A percentile compares a stretch with the other conserved stretches of the same genome.
Conservation (phyloP, 108 stramenopile species). For the Fistulifera pelliculosa region DNA sequence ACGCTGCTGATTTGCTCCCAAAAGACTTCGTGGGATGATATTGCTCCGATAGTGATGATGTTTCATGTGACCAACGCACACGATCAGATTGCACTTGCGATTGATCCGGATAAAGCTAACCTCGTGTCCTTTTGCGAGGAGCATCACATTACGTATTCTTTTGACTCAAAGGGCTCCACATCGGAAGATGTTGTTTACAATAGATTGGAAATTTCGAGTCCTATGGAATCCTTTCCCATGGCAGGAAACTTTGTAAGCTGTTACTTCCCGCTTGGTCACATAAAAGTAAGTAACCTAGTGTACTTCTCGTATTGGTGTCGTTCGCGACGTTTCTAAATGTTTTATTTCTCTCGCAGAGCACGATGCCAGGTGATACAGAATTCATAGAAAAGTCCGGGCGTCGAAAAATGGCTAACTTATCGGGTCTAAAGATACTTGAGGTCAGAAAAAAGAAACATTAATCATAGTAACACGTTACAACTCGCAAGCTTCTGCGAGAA, state of each 20-base stretch:
- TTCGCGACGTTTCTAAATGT: too few species aligned
- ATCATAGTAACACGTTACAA: too few species aligned
- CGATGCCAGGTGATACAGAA: conserved; percentile 61
- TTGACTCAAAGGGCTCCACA: conserved; percentile 18
- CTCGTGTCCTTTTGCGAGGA: conserved; percentile 34
- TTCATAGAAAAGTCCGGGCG: conserved; percentile 32
- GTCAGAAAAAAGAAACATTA: too few species aligned
- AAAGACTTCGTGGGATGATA: conserved; percentile 29
- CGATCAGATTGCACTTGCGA: conserved; percentile 49
- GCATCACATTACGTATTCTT: conserved; percentile 31
- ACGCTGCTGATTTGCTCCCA: conserved; percentile 44
- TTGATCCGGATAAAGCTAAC: conserved; percentile 25
- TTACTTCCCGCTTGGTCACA: conserved; percentile 69
- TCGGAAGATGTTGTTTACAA: conserved; percentile 34
- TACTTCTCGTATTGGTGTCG: too few species aligned
- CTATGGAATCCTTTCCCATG: conserved; percentile 45
- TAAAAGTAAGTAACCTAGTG: conserved; percentile 35
- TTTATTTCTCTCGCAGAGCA: conserved; percentile 17
- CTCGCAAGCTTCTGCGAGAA: too few species aligned
- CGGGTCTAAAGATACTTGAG: too few species aligned
- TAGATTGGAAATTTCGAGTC: conserved; percentile 18
- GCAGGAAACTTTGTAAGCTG: conserved; percentile 69
- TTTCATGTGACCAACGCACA: conserved; percentile 77
- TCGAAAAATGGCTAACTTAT: conserved; percentile 57
- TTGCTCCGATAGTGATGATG: conserved; percentile 47